Base-by-base conservation (phyloP, 1,284 basidiomycete genomes). In the Ustilago tritici region DNA sequence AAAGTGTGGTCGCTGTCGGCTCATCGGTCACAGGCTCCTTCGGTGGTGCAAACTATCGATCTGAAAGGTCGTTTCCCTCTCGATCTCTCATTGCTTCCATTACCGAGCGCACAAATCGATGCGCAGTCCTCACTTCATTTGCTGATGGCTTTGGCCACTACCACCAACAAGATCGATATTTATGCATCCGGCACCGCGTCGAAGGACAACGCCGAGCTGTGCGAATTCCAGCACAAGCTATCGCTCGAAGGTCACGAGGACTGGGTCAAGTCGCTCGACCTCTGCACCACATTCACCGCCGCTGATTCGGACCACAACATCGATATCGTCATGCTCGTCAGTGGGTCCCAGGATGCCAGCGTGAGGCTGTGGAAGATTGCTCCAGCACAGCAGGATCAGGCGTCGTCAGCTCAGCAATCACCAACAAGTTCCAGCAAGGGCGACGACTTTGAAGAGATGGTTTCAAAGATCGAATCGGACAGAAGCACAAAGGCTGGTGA, bases 191-290 rank as follows among this genome's bases (percentile, higher is more conserved):
- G 40, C 10, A 31, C 69, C 34, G 50, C 74, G 17, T 35, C 46
- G 14, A n/a, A 35, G 15, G 8, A 38, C 4, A 23, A 35, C 9
- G 32, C 31, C n/a, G 54, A 59, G 8, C 56, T 62, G 6, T 38
- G 55, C 19, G 31, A 62, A 9, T 83, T 82, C 58, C 41, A 65
- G 28, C 68, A 69, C 52, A 72, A 76, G 34, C 70, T 80, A 41
- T 54, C 63, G 7, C 63, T 85, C 12, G 75, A 79, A 19, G 84
- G 84, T 2, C 84, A 85, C 70, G 81, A 83, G 47, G 84, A 85
- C 61, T 85, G 84, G 84, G 77, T 85, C 35, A 79, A 83, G 17
- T 83, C 84, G 12, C 52, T 85, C 8, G 84, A 85, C 55, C 78
- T 82, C 35, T 73, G 68, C 59, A 65, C 59, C 23, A 73, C 74